Percentiles rank a stretch among this genome's conserved stretches.
These are phyloP conservation scores for Trichophyton verrucosum DNA, from an alignment of 2,329 filamentous ascomycete species.

Conservation along the genomic window DNA sequence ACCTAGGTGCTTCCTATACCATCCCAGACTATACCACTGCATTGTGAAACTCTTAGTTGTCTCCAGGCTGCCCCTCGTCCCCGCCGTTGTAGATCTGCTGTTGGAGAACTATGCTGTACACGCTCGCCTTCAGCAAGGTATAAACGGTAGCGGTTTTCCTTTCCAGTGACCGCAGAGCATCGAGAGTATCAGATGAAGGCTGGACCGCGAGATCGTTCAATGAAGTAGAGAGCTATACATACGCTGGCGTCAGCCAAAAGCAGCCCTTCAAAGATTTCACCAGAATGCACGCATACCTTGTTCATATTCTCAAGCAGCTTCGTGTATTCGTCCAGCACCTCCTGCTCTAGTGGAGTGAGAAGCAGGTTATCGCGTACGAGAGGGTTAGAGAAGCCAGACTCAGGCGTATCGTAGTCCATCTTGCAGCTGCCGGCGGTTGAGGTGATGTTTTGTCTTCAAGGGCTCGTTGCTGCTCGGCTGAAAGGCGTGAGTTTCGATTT, in stretches of 20 bases:
- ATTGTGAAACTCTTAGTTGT: neutral
- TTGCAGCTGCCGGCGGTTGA: neutral
- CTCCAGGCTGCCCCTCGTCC: slow-evolving; percentile 18
- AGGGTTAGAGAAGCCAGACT: slow-evolving; percentile 12
- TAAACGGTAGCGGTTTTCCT: slow-evolving; percentile 91
- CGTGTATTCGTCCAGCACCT: slow-evolving; percentile 89
- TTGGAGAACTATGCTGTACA: slow-evolving; percentile 96
- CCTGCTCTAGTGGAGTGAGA: slow-evolving; percentile 72
- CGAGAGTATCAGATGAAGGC: slow-evolving; percentile 60
- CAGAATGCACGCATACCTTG: slow-evolving; percentile 43
- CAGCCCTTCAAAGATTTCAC: neutral
- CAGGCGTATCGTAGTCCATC: neutral
- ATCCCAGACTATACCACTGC: neutral
- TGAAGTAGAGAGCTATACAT: slow-evolving; percentile 22
- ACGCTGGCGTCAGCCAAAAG: neutral
- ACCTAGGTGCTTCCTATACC: too few species aligned
- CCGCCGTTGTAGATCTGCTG: slow-evolving; percentile 68
- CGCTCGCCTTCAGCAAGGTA: slow-evolving; percentile 91
- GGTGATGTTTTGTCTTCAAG: neutral
- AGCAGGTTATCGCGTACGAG: slow-evolving; percentile 28
- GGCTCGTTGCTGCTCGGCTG: too few species aligned
- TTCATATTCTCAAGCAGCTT: slow-evolving; percentile 82
- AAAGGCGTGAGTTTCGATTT: too few species aligned
- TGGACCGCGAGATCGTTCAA: slow-evolving; percentile 48
- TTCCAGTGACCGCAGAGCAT: slow-evolving; percentile 77